phyloP scores from a whole-genome alignment of 176 grass and related monocot species.

The Eleusine indica region DNA sequence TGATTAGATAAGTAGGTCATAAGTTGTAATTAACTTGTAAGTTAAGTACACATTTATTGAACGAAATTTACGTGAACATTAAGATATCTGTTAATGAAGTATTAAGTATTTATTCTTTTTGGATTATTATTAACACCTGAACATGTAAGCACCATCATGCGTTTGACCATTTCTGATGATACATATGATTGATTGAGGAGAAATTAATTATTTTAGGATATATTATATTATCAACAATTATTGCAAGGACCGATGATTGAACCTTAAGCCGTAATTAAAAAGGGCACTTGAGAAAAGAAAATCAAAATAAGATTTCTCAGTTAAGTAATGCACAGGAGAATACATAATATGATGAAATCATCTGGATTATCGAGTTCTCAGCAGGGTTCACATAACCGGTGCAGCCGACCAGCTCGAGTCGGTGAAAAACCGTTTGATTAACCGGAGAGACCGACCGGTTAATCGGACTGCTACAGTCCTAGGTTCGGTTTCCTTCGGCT shows the following conservation, averaged over 20 bases:
- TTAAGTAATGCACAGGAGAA: neutral
- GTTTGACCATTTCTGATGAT: neutral
- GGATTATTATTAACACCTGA: neutral
- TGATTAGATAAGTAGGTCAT: neutral
- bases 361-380: too few relatives aligned
- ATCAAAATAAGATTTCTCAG: neutral
- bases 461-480: too few relatives aligned
- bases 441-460: too few relatives aligned
- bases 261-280: neutral
- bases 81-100: neutral
- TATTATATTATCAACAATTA: neutral
- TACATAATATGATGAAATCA: neutral
- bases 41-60: constrained; percentile 1
- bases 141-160: neutral
- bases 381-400: too few relatives aligned
- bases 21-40: constrained; percentile 5
- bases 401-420: too few relatives aligned
- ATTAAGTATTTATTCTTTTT: neutral
- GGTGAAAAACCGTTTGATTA: too few relatives aligned
- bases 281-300: neutral
- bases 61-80: neutral
- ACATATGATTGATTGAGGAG: neutral
- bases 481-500: too few relatives aligned
- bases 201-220: neutral
- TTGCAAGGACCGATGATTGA: neutral